Evolutionary conservation across 176 grass and related monocot genomes (phyloP), one percentile per base, ranked within the genome.

Genomic region (Echinochloa phyllopogon): DNA sequence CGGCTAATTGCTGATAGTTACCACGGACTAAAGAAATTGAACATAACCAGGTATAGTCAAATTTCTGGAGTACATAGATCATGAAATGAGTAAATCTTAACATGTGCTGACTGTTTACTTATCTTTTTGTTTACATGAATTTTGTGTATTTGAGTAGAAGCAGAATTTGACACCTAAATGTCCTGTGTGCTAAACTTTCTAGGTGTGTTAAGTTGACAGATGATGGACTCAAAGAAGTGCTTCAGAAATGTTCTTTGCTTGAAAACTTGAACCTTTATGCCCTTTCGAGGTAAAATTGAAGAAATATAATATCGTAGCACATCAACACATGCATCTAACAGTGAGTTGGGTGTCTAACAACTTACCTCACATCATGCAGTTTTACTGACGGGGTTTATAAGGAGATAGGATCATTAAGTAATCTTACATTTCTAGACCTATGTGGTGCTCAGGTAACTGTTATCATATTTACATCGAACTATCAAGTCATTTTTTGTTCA

Each of bases 171-270:
- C 20, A 65, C 27, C 15, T 82, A 53, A 72, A 57, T 77, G 62
- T 82, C 44, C 10, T 70, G 4, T 69, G 6, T 73, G 7, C 1
- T 82, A 40, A 75, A 52, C 76, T 64, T 77, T 72, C 25, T 89
- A 98, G 96, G 91, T 98, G 93, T 65, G 82, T 91, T 82, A 98
- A 94, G 83, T 92, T 98, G 82, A 98, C 93, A 65, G 96, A 98
- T 75, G 70, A 56, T 88, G 91, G 91, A 29, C 79, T 98, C 58
- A 76, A 90, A 47, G 67, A 93, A 60, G 75, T 95, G 16, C 85
- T 98, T 82, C 75, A 76, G 79, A 98, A 94, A 90, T 98, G 93
- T 82, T 92, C 83, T 86, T 82, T 55, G 47, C 96, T 98, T 92
- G 89, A 90, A 92, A 90, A 82, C 67, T 90, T 98, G 83, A 98